phyloP scores from a whole-genome alignment of 169 alveolate genomes.

The Plasmodium inui region DNA sequence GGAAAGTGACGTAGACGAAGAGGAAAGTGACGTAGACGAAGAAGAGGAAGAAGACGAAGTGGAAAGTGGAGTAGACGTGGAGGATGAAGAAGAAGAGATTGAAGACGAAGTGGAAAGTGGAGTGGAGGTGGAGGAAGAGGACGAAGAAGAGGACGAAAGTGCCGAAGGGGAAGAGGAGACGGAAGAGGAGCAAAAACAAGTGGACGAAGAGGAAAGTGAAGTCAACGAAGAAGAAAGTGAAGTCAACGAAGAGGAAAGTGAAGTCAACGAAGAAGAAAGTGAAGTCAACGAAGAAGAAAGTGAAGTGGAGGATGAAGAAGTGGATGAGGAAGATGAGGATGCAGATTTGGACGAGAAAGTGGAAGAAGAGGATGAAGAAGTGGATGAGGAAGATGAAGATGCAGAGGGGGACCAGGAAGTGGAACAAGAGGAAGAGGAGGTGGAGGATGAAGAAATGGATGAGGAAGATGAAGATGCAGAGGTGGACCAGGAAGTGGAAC shows the following conservation, averaged over 20 bases:
- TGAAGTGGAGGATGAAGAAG: conserved; percentile 1
- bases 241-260: conserved; percentile 84
- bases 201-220: conserved; percentile 87
- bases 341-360: conserved; percentile 85
- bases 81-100: conserved; percentile 6
- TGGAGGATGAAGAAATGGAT: conserved; percentile 1
- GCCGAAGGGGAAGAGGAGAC: conserved; percentile 49
- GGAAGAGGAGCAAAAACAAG: conserved; percentile 77
- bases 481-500: no score
- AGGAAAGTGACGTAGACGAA: background rate
- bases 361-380: conserved; percentile 85
- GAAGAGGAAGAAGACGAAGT: background rate
- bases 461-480: background rate
- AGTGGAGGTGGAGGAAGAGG: background rate
- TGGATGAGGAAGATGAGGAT: conserved; percentile 87
- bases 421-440: conserved; percentile 8
- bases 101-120: conserved; percentile 7
- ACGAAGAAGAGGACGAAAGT: conserved; percentile 17
- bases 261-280: no score
- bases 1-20: no score
- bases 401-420: no score
- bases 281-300: conserved; percentile 15
- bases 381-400: conserved; percentile 80
- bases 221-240: conserved; percentile 81
- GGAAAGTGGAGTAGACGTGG: background rate